These are phyloP conservation scores for Pleurotus cornucopiae DNA, from an alignment of 768 basidiomycete species.

Conservation along the genomic window DNA sequence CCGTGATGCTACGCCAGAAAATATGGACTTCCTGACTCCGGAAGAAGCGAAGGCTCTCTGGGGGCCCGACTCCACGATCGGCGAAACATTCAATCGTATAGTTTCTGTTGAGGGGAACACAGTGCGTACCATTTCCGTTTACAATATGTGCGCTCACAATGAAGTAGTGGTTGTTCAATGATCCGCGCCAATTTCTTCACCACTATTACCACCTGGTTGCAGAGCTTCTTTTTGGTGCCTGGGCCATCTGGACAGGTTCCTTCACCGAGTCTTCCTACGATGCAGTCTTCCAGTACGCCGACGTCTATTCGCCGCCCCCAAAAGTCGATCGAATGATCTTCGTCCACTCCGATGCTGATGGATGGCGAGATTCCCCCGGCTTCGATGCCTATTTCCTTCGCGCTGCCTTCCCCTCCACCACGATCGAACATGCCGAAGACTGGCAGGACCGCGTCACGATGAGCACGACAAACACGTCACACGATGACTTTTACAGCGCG, in stretches of 20 bases:
- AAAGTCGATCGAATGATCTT: constrained; percentile 70
- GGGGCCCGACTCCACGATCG: constrained; percentile 35
- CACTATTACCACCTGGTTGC: constrained; percentile 90
- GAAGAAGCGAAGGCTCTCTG: constrained; percentile 58
- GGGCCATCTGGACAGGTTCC: constrained; percentile 70
- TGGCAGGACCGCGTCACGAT: constrained; percentile 59
- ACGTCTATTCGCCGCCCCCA: constrained; percentile 29
- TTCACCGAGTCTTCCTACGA: constrained; percentile 17
- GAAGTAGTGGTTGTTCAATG: constrained; percentile 54
- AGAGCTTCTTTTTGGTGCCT: constrained; percentile 72
- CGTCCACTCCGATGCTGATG: constrained; percentile 49
- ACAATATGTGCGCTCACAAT: neutral
- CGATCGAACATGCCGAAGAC: constrained; percentile 65
- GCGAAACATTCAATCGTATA: constrained; percentile 40
- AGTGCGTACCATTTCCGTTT: constrained; percentile 29
- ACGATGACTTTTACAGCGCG: neutral
- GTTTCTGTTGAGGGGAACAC: constrained; percentile 72
- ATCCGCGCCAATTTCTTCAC: constrained; percentile 70
- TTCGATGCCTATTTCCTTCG: constrained; percentile 79
- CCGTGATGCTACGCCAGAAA: constrained; percentile 60
- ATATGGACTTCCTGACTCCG: constrained; percentile 60
- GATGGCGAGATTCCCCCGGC: constrained; percentile 74
- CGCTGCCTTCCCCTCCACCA: constrained; percentile 65
- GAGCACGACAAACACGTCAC: constrained; percentile 15
- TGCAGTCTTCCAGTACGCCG: neutral